Base-by-base conservation (phyloP, 768 basidiomycete species). In the Mycena metata region DNA sequence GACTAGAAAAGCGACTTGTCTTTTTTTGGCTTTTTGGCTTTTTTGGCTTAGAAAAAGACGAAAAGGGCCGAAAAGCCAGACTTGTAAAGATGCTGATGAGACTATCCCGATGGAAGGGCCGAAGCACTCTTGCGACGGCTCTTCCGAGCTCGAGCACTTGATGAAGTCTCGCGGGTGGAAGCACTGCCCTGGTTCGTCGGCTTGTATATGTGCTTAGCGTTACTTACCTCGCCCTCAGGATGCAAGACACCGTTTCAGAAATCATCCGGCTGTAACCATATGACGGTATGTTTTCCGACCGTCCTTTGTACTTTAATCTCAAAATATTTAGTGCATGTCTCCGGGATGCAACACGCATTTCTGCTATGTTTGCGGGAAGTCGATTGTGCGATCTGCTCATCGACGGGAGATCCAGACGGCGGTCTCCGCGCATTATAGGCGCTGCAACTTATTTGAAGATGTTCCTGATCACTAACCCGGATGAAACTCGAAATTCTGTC, bases 281-380 rank as follows among this genome's bases (percentile, higher is more conserved):
- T 89, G 84, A 17, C 81, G 67, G 88, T 88, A 26, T 76, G 86
- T 26, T 33, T 39, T 39, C 30, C 30, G 30, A 3, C 39, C 9
- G 15, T 39, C 9, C 39, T 11, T 39, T 39, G 39, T 8, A 35
- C 33, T 54, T 35, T 17, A 2, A 8, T 16, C 43, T 19, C 26
- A 50, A 16, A 83, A 41, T 26, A 63, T 63, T 33, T 64, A 89
- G 88, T 89, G 86, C 69, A 81, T 83, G 26, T 78, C 86, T 3
- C 86, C 87, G 1, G 86, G 83, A 19, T 89, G 88, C 75, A 88
- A 88, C 67, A 82, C 83, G 72, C 87, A 88, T 69, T 88, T 88
- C 72, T 88, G 87, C 72, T 88, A 88, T 61, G 36, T 73, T 19
- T 88, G 87, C 60, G 87, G 86, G 16, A 76, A 75, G 17, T 71